Evolutionary conservation across 164 flowering plant genomes (phyloP), one percentile per base, ranked within the genome.

Genomic region (Cinnamomum micranthum): DNA sequence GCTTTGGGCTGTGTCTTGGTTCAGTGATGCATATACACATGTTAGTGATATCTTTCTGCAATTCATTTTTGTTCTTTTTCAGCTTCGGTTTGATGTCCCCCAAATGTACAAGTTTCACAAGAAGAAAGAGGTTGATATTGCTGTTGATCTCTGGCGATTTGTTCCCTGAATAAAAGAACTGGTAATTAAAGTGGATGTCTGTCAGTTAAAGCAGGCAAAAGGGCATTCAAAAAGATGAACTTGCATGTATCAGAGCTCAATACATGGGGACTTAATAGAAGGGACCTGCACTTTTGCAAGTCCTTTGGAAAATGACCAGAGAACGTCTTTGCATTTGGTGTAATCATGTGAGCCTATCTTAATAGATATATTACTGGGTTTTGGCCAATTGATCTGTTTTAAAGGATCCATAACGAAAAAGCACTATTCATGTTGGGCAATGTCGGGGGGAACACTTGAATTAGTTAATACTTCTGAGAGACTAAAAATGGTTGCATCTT

Each of bases 141-240:
- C 96, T 3, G 98, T 95, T 27, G 99, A 93, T 77, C 89, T 95
- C 58, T 95, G 99, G 98, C 89, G 97, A 23, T 92, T 92, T 78
- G 92, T 87, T 33, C 97, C 96, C 6, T 69, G 55, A 41, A n/a
- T 10, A 20, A 13, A 35, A 28, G 71, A 10, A 24, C 2, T 35
- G 24, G 71, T 68, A 41, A 41, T 69, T 33, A 9, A 69, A 15
- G 35, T 10, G 1, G 25, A n/a, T 41, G 2, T 13, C 28, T 9
- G n/a, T 11, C 71, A 69, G 41, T 69, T n/a, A 35, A 69, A 69
- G 14, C 10, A 13, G 68, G 33, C 15, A 69, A 20, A 28, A 6
- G 28, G 52, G 71, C 23, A 69, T 41, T n/a, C 12, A 13, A 69
- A 58, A 14, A 17, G 28, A 13, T 15, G 19, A 14, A 67, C 25